These are phyloP conservation scores for Paramecium primaurelia DNA, from an alignment of 73 alveolate genomes.

Conservation along the genomic window DNA sequence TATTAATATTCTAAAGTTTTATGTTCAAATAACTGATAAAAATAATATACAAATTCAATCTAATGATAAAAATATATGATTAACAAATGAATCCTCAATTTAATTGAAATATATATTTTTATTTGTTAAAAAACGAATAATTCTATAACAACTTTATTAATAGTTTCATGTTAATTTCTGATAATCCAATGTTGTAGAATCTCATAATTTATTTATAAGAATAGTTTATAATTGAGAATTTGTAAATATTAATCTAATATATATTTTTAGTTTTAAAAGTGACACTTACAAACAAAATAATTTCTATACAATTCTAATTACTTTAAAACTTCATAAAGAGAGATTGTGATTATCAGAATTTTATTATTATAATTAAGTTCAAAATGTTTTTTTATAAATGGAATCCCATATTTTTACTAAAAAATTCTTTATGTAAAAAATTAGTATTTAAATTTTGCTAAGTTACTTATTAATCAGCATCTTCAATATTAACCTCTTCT, in stretches of 20 bases:
- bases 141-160: not conserved
- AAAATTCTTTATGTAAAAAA: not conserved
- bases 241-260: too few species aligned
- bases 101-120: too few species aligned
- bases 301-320: not conserved
- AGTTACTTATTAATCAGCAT: not conserved
- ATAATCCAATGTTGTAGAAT: not conserved
- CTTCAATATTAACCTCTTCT: not conserved
- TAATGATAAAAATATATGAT: too few species aligned
- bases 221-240: not conserved
- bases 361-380: not conserved
- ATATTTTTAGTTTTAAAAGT: too few species aligned
- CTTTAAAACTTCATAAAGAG: not conserved
- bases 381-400: not conserved
- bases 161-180: not conserved
- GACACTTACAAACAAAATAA: not conserved
- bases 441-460: not conserved
- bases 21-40: too few species aligned
- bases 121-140: not conserved
- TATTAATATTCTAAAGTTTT: too few species aligned
- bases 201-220: not conserved
- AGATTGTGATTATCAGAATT: not conserved
- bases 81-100: not conserved
- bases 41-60: too few species aligned
- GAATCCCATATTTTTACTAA: not conserved